These are phyloP conservation scores for Canariomyces notabilis DNA, from an alignment of 2,329 filamentous ascomycete species.

Conservation along the genomic window DNA sequence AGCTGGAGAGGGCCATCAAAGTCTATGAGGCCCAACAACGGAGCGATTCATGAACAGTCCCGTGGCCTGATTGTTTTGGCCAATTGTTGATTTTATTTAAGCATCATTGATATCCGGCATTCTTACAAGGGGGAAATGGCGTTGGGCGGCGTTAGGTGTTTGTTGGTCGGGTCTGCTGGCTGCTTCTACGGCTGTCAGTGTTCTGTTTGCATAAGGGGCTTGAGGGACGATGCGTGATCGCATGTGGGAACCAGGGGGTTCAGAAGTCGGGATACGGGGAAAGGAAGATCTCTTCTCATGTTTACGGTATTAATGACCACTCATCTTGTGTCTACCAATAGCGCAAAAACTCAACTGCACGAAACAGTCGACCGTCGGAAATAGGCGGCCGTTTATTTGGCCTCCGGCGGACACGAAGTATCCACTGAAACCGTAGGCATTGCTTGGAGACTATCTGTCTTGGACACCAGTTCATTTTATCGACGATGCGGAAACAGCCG, in stretches of 20 bases:
- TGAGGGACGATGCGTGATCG: background rate
- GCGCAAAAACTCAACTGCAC: too few relatives aligned
- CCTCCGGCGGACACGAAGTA: too few relatives aligned
- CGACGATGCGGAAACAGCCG: too few relatives aligned
- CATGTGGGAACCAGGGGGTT: background rate
- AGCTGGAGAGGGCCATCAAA: slow-evolving; percentile 28
- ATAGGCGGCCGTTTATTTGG: background rate
- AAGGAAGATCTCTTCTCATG: background rate
- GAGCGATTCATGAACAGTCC: slow-evolving; percentile 7
- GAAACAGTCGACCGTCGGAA: too few relatives aligned
- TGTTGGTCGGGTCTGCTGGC: background rate
- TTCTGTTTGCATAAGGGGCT: too few relatives aligned
- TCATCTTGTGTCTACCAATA: background rate
- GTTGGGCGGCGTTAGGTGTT: background rate
- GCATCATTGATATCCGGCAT: background rate
- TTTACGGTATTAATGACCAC: background rate
- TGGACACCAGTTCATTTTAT: too few relatives aligned
- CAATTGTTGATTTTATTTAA: background rate
- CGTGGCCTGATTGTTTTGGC: background rate
- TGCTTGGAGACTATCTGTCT: too few relatives aligned
- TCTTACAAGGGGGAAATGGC: background rate
- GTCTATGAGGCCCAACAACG: slow-evolving; percentile 28
- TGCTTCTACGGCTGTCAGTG: too few relatives aligned
- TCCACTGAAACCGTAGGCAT: too few relatives aligned
- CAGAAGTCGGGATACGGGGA: background rate